phyloP scores from a whole-genome alignment of 257 asterid species.

The Nicotiana knightiana region DNA sequence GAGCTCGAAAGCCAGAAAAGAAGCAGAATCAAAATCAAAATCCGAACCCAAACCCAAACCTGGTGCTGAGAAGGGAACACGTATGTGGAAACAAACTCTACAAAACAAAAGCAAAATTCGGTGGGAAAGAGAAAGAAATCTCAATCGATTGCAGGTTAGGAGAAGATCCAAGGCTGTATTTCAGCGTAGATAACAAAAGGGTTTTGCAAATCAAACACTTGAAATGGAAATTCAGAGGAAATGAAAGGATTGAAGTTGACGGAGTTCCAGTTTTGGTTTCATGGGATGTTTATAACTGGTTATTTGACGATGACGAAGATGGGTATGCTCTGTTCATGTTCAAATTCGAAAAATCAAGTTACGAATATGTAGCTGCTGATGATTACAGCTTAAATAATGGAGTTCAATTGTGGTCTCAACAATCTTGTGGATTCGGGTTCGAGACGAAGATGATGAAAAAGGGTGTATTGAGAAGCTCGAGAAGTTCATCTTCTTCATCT shows the following conservation, averaged over 20 bases:
- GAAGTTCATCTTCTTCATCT: constrained; percentile 42
- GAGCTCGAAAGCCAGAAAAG: background rate
- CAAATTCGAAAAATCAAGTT: constrained; percentile 26
- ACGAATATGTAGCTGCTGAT: constrained; percentile 20
- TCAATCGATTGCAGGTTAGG: constrained; percentile 37
- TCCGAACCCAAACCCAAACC: background rate
- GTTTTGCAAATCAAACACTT: constrained; percentile 45
- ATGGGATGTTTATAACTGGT: constrained; percentile 59
- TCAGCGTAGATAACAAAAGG: constrained; percentile 30
- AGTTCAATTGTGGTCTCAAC: constrained; percentile 25
- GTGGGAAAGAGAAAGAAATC: constrained; percentile 29
- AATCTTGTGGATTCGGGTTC: constrained; percentile 34
- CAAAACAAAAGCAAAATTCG: constrained; percentile 33
- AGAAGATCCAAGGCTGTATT: constrained; percentile 31
- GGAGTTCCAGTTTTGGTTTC: constrained; percentile 40
- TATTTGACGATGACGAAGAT: constrained; percentile 36
- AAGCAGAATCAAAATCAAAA: no score
- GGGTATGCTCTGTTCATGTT: constrained; percentile 56
- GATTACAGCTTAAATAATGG: background rate
- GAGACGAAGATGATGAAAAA: constrained; percentile 50
- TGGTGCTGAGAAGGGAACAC: constrained; percentile 48
- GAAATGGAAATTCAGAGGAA: constrained; percentile 67
- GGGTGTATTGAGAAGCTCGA: constrained; percentile 22
- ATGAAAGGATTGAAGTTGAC: constrained; percentile 42
- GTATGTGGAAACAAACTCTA: constrained; percentile 39